Conservation (phyloP, 306 rosid species). For the Castanea mollissima region DNA sequence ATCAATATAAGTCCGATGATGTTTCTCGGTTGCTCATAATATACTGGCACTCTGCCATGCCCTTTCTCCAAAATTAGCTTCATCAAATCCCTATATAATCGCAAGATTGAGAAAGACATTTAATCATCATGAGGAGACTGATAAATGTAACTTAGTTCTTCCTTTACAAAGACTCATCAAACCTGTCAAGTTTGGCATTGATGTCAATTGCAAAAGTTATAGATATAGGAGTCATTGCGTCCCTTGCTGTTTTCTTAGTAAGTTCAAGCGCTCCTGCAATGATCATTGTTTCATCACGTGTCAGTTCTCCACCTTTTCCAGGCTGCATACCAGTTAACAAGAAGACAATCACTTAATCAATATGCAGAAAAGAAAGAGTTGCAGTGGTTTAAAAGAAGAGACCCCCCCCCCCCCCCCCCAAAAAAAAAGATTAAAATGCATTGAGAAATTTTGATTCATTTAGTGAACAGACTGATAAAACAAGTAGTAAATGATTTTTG, state of each 20-base stretch:
- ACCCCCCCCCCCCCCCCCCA: too few relatives aligned
- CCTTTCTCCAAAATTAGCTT: constrained; percentile 72
- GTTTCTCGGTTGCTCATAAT: constrained; percentile 80
- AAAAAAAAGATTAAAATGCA: too few relatives aligned
- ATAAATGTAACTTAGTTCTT: background rate
- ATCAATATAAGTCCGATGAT: constrained; percentile 90
- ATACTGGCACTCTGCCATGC: constrained; percentile 94
- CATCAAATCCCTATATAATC: constrained; percentile 63
- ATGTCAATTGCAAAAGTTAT: constrained; percentile 74
- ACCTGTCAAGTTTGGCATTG: constrained; percentile 81
- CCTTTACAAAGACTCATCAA: background rate
- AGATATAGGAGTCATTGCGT: constrained; percentile 86
- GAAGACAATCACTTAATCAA: background rate
- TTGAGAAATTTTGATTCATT: too few relatives aligned
- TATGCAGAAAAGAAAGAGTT: background rate
- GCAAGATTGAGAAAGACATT: background rate
- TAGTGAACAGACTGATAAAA: too few relatives aligned
- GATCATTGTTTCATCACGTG: constrained; percentile 88
- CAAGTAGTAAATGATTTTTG: too few relatives aligned
- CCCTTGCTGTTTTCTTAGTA: constrained; percentile 66
- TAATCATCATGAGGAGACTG: background rate
- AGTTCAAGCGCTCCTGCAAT: constrained; percentile 97
- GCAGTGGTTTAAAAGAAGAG: too few relatives aligned
- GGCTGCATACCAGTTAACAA: constrained; percentile 49
- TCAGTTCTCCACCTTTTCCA: constrained; percentile 96